Evolutionary conservation across 2,329 filamentous ascomycete species (phyloP).

Genomic region (Microdochium nivale): DNA sequence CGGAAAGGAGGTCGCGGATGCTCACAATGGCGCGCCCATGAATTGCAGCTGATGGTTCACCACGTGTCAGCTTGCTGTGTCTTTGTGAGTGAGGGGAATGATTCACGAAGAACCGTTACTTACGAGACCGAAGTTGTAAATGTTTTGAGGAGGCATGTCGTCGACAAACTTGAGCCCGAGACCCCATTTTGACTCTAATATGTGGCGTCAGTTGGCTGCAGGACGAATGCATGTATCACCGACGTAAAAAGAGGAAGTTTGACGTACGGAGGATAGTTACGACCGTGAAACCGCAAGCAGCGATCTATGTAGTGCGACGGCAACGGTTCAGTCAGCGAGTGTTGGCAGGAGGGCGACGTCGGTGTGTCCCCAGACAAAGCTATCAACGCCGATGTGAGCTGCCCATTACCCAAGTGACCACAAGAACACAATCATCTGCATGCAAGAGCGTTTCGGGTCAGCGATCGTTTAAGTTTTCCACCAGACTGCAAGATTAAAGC

Average conservation of each 20-base stretch:
- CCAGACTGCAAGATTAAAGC: too few relatives aligned
- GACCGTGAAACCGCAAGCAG: slow-evolving; percentile 23
- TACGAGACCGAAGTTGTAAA: slow-evolving; percentile 28
- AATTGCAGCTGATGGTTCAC: slow-evolving; percentile 23
- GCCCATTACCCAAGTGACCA: not conserved
- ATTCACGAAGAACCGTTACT: slow-evolving; percentile 2
- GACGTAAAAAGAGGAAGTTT: not conserved
- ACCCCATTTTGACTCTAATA: slow-evolving; percentile 33
- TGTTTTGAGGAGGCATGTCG: slow-evolving; percentile 27
- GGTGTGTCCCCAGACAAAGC: too few relatives aligned
- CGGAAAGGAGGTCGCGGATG: not conserved
- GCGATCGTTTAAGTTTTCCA: not conserved
- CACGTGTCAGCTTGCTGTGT: not conserved
- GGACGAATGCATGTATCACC: not conserved
- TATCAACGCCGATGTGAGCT: not conserved
- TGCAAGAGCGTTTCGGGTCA: not conserved
- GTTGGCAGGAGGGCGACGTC: too few relatives aligned
- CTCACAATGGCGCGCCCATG: slow-evolving; percentile 31
- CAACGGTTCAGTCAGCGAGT: not conserved
- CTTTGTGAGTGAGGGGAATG: slow-evolving; percentile 1
- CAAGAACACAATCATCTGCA: not conserved
- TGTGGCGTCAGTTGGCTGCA: not conserved
- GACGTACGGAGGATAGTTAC: slow-evolving; percentile 26
- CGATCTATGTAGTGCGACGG: slow-evolving; percentile 2
- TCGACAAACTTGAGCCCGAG: slow-evolving; percentile 24